Percentiles rank a stretch among this genome's conserved stretches.
Conservation (phyloP, 2,329 filamentous ascomycete species). For the Fusarium verticillioides region DNA sequence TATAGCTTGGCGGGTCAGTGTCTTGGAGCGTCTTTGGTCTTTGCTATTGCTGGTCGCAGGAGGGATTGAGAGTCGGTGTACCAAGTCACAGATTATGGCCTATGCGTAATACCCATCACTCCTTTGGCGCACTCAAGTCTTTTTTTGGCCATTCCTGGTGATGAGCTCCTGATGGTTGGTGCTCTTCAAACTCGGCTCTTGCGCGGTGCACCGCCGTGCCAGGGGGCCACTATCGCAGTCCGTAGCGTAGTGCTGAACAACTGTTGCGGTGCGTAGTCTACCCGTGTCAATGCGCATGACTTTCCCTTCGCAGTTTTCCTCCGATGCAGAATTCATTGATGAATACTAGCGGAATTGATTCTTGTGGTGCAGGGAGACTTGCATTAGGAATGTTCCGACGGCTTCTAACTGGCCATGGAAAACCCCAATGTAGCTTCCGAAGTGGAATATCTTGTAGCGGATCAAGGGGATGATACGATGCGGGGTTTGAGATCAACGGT, state of each 20-base stretch:
- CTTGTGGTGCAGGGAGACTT: background rate
- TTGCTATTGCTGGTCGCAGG: no score
- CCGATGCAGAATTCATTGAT: background rate
- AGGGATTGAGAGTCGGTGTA: background rate
- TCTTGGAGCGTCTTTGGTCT: no score
- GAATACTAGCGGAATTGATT: background rate
- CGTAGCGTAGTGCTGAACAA: background rate
- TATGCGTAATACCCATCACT: background rate
- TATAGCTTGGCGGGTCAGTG: background rate
- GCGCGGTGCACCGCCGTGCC: background rate
- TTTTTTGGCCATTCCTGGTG: background rate
- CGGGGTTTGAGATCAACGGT: rapidly evolving
- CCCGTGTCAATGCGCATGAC: background rate
- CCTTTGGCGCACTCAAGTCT: background rate
- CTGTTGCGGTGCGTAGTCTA: background rate
- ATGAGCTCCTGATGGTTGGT: rapidly evolving
- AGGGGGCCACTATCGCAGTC: background rate
- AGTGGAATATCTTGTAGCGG: background rate
- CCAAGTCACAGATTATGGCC: no score
- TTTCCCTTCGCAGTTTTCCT: background rate
- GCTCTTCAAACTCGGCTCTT: background rate
- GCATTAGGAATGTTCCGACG: background rate
- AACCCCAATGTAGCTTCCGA: background rate
- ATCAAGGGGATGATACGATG: background rate
- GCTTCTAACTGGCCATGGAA: background rate